phyloP scores from a whole-genome alignment of 345 rosid species.

The Iberis pinnata region DNA sequence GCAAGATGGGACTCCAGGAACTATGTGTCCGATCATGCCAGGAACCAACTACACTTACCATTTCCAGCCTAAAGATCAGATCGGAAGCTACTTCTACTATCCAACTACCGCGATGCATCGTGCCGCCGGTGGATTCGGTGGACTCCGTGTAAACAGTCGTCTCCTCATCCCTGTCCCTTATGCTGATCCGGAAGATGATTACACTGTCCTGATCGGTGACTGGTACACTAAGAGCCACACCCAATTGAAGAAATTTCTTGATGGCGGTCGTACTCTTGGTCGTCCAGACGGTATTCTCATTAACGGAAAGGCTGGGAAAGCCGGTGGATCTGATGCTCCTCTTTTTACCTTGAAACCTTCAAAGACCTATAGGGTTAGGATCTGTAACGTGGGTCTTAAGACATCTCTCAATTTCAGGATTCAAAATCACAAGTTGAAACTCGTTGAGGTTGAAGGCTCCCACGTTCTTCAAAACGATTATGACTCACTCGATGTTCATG shows the following conservation, averaged over 20 bases:
- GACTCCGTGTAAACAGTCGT: constrained; percentile 62
- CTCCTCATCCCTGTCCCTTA: constrained; percentile 67
- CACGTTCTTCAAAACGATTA: constrained; percentile 53
- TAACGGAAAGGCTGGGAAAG: constrained; percentile 49
- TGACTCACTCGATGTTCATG: constrained; percentile 62
- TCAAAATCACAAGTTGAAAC: constrained; percentile 54
- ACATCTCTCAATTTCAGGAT: constrained; percentile 54
- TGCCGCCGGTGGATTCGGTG: constrained; percentile 62
- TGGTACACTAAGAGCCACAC: constrained; percentile 58
- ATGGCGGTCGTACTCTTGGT: constrained; percentile 46
- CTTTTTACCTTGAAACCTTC: constrained; percentile 54
- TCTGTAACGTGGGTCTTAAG: constrained; percentile 62
- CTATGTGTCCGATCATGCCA: constrained; percentile 64
- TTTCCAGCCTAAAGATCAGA: constrained; percentile 92
- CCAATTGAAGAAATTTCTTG: constrained; percentile 36
- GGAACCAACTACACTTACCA: constrained; percentile 68
- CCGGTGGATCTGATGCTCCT: constrained; percentile 33
- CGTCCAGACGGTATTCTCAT: constrained; percentile 57
- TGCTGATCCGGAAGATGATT: constrained; percentile 55
- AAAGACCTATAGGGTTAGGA: constrained; percentile 51
- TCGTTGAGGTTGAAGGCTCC: constrained; percentile 71
- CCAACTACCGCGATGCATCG: constrained; percentile 47
- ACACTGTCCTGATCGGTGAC: constrained; percentile 55
- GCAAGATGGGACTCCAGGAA: constrained; percentile 70
- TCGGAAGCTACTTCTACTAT: constrained; percentile 66